These are phyloP conservation scores for Candida ovalis DNA, from an alignment of 805 yeast species.

Conservation along the genomic window DNA sequence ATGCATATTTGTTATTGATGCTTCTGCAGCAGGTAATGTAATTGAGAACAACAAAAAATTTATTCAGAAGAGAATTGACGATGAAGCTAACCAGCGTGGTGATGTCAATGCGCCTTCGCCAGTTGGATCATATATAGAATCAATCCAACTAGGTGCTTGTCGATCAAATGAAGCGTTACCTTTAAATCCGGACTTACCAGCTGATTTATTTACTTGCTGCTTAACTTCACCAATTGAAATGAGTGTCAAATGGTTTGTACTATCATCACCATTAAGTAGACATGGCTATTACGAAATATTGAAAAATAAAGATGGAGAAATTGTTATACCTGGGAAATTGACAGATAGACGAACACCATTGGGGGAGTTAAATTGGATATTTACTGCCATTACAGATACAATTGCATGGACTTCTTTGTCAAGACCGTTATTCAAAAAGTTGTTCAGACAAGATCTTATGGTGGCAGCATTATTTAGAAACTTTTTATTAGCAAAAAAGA, in stretches of 20 bases:
- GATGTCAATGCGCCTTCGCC: conserved; percentile 54
- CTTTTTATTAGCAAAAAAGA: conserved; percentile 84
- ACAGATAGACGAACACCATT: conserved; percentile 93
- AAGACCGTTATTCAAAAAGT: conserved; percentile 79
- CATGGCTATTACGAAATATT: conserved; percentile 49
- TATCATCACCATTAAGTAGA: conserved; percentile 66
- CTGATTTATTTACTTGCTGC: conserved; percentile 93
- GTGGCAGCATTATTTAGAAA: conserved; percentile 95
- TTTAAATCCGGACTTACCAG: conserved; percentile 92
- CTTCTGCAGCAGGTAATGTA: conserved; percentile 92
- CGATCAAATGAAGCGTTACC: conserved; percentile 80
- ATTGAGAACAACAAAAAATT: conserved; percentile 84
- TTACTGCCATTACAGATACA: conserved; percentile 96
- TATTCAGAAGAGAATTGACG: conserved; percentile 84
- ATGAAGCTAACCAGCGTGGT: conserved; percentile 64
- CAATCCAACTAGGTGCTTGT: conserved; percentile 93
- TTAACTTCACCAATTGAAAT: conserved; percentile 94
- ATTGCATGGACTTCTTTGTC: conserved; percentile 95
- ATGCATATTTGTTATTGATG: conserved; percentile 90
- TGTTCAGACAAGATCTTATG: conserved; percentile 93
- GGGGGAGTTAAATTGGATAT: conserved; percentile 96
- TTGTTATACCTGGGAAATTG: conserved; percentile 82
- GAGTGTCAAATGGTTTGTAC: conserved; percentile 84
- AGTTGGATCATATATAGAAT: conserved; percentile 69
- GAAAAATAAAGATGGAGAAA: conserved; percentile 46